Conservation (phyloP, 208 protist genomes). For the Trichomonas gallinae region DNA sequence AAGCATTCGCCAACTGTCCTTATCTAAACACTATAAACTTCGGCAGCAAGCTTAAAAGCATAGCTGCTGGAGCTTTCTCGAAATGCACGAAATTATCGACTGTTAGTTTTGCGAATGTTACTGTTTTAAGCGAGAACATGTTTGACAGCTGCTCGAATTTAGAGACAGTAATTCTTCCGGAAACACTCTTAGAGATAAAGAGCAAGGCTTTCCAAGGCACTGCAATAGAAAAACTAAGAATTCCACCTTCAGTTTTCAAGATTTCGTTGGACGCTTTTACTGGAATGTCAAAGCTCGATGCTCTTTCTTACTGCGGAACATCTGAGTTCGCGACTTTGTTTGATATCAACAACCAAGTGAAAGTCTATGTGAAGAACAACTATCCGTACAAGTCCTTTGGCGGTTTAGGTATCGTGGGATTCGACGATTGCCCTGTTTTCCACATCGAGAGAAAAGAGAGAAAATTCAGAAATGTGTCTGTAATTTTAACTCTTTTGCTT, state of each 20-base stretch:
- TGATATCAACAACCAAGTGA: background rate
- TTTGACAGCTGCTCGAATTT: background rate
- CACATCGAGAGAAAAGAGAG: background rate
- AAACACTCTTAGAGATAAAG: background rate
- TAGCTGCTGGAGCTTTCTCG: background rate
- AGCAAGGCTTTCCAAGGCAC: background rate
- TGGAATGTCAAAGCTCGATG: background rate
- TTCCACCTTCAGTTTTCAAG: background rate
- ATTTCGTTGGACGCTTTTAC: background rate
- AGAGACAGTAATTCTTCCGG: background rate
- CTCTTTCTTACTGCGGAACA: background rate
- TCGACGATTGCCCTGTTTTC: background rate
- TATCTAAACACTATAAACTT: background rate
- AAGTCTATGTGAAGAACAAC: background rate
- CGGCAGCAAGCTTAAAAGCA: background rate
- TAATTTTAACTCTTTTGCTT: background rate
- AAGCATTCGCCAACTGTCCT: background rate
- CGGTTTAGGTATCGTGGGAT: background rate
- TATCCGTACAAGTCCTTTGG: background rate
- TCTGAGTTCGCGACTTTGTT: background rate
- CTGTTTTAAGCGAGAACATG: background rate
- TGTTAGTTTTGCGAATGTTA: background rate
- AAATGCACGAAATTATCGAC: background rate
- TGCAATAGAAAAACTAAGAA: background rate
- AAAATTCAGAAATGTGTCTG: background rate